Base-by-base conservation (phyloP, 768 basidiomycete species). In the Mycena belliarum region DNA sequence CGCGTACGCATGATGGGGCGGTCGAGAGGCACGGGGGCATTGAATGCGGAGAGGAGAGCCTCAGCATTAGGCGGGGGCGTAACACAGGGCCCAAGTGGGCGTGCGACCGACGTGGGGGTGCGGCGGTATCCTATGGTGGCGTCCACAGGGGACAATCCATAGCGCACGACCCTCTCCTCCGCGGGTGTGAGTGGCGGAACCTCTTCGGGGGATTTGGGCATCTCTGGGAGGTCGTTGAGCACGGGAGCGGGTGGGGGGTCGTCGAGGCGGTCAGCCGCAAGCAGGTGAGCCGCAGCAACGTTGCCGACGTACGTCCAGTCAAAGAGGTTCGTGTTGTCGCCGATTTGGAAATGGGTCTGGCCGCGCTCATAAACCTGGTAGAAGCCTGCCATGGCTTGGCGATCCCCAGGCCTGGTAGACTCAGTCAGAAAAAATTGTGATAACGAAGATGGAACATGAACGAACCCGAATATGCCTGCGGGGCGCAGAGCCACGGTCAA, bases 221-320 rank as follows among this genome's bases (percentile, higher is more conserved):
- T 50, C 53, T 75, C 73, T 46, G 79, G 74, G 38, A 67, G 66
- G 4, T 66, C 61, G 37, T 73, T 71, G 1, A 78, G 63, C 28
- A 76, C 69, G 18, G 79, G 74, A 16, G 77, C 73, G 1, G 82
- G 77, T 23, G 82, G 75, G 0, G 81, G 76, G 14, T 79, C 74
- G 47, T 77, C 79, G 41, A 99, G 84, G 68, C 86, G 91, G 78
- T 98, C 95, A 21, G 91, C 89, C 12, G 97, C 97, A 49, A 98
- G 83, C 15, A 99, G 76, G 70, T 99, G 97, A 4, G 95, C 95
- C 66, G 89, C 84, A 1, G 95, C 96, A 59, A 96, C 88, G 70
- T 99, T 99, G 52, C 87, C 93, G 65, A 98, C 93, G 68, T 98
- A 98, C 6, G 95, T 97, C 85, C 90, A 95, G 73, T 98, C 97